Base-by-base conservation (phyloP, 179 eudicot species). In the Spergularia azorica region DNA sequence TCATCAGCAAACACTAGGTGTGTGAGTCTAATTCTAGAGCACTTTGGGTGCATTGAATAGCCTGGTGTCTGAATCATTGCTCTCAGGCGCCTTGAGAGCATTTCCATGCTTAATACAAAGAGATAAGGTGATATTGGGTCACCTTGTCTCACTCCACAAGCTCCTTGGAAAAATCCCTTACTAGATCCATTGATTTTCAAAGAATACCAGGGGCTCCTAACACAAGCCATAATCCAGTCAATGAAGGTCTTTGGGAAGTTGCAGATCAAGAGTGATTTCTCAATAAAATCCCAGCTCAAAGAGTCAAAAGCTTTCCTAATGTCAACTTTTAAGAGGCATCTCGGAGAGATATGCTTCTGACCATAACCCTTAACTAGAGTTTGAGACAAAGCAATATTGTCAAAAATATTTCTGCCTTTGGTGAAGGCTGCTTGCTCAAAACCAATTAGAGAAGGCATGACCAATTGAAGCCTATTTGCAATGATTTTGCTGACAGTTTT, bases 1-100 rank as follows among this genome's bases (percentile, higher is more conserved):
- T 63, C 67, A 32, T 63, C 67, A 21, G 67, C 67, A 63, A 63
- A 63, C 2, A 26, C 11, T 26, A 63, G 4, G 10, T 63, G 67
- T 0, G 39, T 20, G 10, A 63, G 13, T 9, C 4, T 4, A 15
- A 63, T 9, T 63, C 11, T 63, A 1, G 43, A 21, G 16, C 39
- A 21, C 3, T 63, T 63, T 36, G 57, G 57, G 7, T 21, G 67
- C 2, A 18, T 4, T 4, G 15, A 14, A 8, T 5, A 20, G 1
- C 26, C 0, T 43, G 48, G 48, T 43, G 2, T 0, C 16, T 14
- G 9, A 7, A 3, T 2, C 9, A 18, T 9, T 2, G 12, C 10
- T 36, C 17, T 60, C 0, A 63, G 21, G 11, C 26, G 10, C 11
- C 67, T 63, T 8, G 67, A 63, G 0, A 63, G 67, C 3, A 36